Percentiles rank a stretch among this genome's conserved stretches.
These are phyloP conservation scores for Lolium rigidum DNA, from an alignment of 176 grass and related monocot genomes.

Conservation along the genomic window DNA sequence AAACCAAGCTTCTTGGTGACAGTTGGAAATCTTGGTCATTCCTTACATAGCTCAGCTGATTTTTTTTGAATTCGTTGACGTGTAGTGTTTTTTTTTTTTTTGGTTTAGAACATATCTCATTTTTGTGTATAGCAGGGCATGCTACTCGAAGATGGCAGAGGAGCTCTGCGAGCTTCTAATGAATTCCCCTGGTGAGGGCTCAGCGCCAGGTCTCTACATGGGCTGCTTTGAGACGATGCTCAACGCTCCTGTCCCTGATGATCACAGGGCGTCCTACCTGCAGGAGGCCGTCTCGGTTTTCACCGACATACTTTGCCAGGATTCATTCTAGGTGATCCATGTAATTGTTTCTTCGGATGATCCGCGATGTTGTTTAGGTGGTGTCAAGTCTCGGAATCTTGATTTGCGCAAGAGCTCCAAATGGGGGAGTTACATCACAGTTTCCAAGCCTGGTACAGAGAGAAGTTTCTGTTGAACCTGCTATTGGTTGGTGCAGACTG, in stretches of 20 bases:
- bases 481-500: background rate
- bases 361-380: background rate
- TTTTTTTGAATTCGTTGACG: background rate
- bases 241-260: constrained; percentile 61
- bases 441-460: background rate
- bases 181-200: constrained; percentile 42
- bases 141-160: constrained; percentile 85
- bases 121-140: constrained; percentile 54
- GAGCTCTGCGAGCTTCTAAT: constrained; percentile 70
- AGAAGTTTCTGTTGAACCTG: constrained; percentile 3
- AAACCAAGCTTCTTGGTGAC: constrained; percentile 24
- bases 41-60: background rate
- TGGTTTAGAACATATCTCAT: background rate
- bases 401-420: background rate
- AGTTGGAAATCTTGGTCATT: background rate
- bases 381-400: background rate
- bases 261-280: constrained; percentile 49
- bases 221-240: constrained; percentile 77
- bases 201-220: constrained; percentile 56
- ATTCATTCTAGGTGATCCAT: constrained; percentile 35
- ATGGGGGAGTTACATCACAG: background rate
- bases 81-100: background rate
- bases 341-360: background rate
- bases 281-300: constrained; percentile 76
- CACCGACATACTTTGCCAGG: constrained; percentile 61